These are phyloP conservation scores for Aspergillus taichungensis DNA, from an alignment of 495 filamentous ascomycete species.

Conservation along the genomic window DNA sequence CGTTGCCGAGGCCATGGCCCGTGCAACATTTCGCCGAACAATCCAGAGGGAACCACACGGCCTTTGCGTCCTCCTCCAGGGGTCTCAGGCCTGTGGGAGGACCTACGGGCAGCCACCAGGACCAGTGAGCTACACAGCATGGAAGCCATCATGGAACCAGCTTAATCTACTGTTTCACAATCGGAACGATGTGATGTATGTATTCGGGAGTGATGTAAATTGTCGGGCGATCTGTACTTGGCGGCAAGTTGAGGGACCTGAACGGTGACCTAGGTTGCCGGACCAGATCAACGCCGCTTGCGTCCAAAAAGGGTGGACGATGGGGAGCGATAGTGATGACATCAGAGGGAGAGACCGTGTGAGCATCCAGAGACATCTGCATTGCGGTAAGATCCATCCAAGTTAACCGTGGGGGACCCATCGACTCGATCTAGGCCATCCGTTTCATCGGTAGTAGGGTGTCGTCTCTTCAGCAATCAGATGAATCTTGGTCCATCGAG, in stretches of 20 bases:
- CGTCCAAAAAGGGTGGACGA: constrained; percentile 13
- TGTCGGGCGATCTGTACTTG: constrained; percentile 26
- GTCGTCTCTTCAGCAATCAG: constrained; percentile 34
- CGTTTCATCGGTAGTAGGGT: background rate
- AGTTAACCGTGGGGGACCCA: background rate
- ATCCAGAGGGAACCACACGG: constrained; percentile 21
- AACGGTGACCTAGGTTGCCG: constrained; percentile 31
- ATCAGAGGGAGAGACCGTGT: constrained; percentile 30
- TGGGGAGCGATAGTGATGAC: constrained; percentile 25
- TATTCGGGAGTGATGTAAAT: constrained; percentile 39
- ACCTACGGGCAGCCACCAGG: too few relatives aligned
- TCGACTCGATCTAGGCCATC: constrained; percentile 9
- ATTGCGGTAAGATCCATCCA: constrained; percentile 36
- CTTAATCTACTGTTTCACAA: constrained; percentile 27
- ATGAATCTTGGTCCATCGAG: constrained; percentile 42
- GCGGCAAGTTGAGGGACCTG: constrained; percentile 32
- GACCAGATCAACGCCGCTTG: constrained; percentile 28
- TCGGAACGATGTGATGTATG: constrained; percentile 36
- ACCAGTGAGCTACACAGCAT: constrained; percentile 18
- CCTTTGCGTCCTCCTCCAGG: constrained; percentile 39
- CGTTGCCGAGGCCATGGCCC: constrained; percentile 18
- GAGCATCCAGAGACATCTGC: constrained; percentile 40
- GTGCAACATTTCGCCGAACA: constrained; percentile 15
- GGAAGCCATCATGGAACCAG: constrained; percentile 35
- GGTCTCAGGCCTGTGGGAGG: constrained; percentile 43